These are phyloP conservation scores for Geotrichum europaeum DNA, from an alignment of 1,139 yeast genomes.

Conservation along the genomic window DNA sequence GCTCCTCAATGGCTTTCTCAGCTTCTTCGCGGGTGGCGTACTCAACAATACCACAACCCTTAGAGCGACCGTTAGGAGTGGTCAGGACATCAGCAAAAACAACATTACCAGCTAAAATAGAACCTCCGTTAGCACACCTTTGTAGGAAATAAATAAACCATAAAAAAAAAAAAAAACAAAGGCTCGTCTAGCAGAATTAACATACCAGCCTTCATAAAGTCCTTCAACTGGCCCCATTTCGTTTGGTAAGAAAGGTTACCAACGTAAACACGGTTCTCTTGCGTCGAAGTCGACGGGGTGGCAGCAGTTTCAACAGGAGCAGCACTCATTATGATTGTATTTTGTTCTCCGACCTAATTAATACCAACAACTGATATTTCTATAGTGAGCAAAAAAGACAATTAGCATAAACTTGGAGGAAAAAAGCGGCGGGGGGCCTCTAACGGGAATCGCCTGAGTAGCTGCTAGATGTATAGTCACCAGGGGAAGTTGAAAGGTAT, in stretches of 20 bases:
- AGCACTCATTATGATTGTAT: conserved; percentile 9
- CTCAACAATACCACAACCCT: conserved; percentile 76
- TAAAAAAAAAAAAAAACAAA: not conserved
- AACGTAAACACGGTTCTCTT: conserved; percentile 42
- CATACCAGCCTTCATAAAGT: conserved; percentile 49
- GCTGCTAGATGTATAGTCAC: not conserved
- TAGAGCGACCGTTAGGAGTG: conserved; percentile 69
- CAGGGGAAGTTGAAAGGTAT: not conserved
- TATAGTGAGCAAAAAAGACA: not conserved
- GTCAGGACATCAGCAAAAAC: conserved; percentile 83
- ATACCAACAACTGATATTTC: not conserved
- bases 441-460: not conserved
- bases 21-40: conserved; percentile 68
- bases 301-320: conserved; percentile 3
- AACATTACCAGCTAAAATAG: conserved; percentile 53
- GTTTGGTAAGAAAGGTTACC: conserved; percentile 59
- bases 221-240: conserved; percentile 57
- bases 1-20: conserved; percentile 62
- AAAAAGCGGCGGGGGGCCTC: not conserved
- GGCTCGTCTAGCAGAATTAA: not conserved
- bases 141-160: not conserved
- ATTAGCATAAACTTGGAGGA: not conserved
- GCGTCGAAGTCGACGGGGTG: conserved; percentile 19
- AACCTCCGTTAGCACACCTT: not conserved
- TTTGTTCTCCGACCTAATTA: not conserved